Evolutionary conservation across 75 land plant genomes (phyloP).

Genomic region (Pseudotsuga menziesii): DNA sequence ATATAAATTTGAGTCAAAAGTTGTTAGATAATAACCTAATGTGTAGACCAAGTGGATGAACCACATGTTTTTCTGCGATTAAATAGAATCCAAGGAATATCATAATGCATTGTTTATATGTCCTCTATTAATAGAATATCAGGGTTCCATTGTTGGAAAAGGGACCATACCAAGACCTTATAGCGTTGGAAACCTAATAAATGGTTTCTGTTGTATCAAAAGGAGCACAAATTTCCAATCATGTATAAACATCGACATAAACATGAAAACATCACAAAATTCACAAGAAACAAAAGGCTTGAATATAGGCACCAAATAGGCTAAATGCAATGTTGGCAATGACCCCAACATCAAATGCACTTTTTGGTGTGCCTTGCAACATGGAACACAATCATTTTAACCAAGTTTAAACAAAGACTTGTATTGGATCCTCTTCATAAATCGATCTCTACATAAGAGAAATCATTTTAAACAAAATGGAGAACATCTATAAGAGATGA

Average conservation of each 20-base stretch:
- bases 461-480: too few species aligned
- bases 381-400: too few species aligned
- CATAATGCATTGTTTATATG: background rate
- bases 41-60: background rate
- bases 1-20: background rate
- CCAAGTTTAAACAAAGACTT: too few species aligned
- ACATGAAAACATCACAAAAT: too few species aligned
- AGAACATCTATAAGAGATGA: too few species aligned
- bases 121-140: background rate
- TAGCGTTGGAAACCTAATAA: slow-evolving; percentile 84
- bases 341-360: too few species aligned
- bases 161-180: background rate
- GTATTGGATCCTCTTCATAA: too few species aligned
- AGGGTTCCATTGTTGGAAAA: background rate
- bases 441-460: too few species aligned
- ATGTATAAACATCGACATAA: background rate
- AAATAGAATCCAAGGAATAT: background rate
- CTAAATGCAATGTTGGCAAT: too few species aligned
- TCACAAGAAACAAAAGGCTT: too few species aligned
- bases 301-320: background rate
- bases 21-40: background rate
- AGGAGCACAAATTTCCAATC: background rate
- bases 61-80: background rate
- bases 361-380: too few species aligned
- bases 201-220: slow-evolving; percentile 82